Percentiles rank a stretch among this genome's conserved stretches.
Conservation (phyloP, 306 rosid species). For the Carpinus viminea region DNA sequence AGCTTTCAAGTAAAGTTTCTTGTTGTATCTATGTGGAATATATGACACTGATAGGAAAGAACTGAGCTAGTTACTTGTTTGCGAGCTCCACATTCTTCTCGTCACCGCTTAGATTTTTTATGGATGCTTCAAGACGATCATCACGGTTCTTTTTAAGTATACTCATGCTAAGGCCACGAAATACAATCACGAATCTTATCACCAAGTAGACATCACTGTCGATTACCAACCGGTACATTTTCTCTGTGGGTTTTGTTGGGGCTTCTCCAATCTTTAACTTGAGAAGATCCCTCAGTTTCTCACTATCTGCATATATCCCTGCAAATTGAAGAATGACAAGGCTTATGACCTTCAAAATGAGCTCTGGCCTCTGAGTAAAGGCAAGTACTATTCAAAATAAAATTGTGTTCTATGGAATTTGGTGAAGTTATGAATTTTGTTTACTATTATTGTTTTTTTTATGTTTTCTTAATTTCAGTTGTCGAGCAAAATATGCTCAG, state of each 20-base stretch:
- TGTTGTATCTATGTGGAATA: neutral
- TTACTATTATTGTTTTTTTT: too few relatives aligned
- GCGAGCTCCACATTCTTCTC: slow-evolving; percentile 24
- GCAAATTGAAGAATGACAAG: neutral
- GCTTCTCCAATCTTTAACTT: slow-evolving; percentile 14
- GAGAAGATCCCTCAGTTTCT: slow-evolving; percentile 24
- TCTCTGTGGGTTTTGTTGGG: slow-evolving; percentile 23
- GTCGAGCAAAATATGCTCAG: neutral
- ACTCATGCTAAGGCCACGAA: slow-evolving; percentile 15
- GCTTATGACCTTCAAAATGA: neutral
- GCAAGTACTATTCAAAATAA: neutral
- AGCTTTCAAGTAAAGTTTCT: neutral
- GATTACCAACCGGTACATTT: slow-evolving; percentile 22
- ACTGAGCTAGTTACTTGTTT: slow-evolving; percentile 13
- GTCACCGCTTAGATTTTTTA: slow-evolving; percentile 26
- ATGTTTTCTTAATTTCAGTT: too few relatives aligned
- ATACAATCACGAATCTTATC: slow-evolving; percentile 16
- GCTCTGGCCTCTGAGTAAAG: neutral
- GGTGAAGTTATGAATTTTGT: too few relatives aligned
- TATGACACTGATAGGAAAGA: neutral
- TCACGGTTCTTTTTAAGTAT: slow-evolving; percentile 11
- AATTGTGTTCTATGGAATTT: too few relatives aligned
- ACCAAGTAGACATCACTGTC: slow-evolving; percentile 23
- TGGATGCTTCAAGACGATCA: slow-evolving; percentile 21
- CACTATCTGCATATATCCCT: slow-evolving; percentile 23